Evolutionary conservation across 2,329 filamentous ascomycete species (phyloP), one percentile per base, ranked within the genome.

Genomic region (Colletotrichum karsti): DNA sequence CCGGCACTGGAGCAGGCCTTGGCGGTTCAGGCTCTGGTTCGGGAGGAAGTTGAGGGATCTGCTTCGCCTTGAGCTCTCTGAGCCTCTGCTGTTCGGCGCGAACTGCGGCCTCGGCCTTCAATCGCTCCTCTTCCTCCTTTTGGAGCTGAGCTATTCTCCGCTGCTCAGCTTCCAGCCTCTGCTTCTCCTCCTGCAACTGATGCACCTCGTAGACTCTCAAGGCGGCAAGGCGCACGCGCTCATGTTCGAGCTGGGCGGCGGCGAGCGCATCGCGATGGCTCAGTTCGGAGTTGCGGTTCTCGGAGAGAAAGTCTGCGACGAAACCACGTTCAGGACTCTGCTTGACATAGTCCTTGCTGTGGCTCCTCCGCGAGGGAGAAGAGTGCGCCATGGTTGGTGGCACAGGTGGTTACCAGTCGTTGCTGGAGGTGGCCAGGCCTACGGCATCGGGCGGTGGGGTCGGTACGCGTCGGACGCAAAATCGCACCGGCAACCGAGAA

Each of bases 191-290:
- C 57, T 83, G 76, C 15, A 84, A 73, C 66, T 84, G 79, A 65
- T 88, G 81, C 42, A 85, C 77, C 66, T 85, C 78, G 62, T 81
- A 85, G 7, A 84, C 83, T 15, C 81, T 79, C 37, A 87, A 76
- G 7, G 87, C 87, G 30, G 79, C 79, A 60, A 84, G 79, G 28
- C 86, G 85, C 10, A 95, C 86, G 28, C 87, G 85, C 39, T 92
- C 87, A 76, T 94, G 92, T 74, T 91, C 87, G 13, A 84, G 83
- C 54, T 88, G 88, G 4, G 91, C 91, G 51, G 87, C 86, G 50
- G 87, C 87, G 15, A 95, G 85, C 13, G 91, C 91, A 72, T 90
- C 87, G 65, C 86, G 85, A 75, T 93, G 91, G 62, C 83, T 84
- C 55, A 87, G 82, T 74, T 91, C 90, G 35, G 86, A 87, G 70